Evolutionary conservation across 2,329 filamentous ascomycete genomes (phyloP).

Genomic region (Periglandula ipomoeae): DNA sequence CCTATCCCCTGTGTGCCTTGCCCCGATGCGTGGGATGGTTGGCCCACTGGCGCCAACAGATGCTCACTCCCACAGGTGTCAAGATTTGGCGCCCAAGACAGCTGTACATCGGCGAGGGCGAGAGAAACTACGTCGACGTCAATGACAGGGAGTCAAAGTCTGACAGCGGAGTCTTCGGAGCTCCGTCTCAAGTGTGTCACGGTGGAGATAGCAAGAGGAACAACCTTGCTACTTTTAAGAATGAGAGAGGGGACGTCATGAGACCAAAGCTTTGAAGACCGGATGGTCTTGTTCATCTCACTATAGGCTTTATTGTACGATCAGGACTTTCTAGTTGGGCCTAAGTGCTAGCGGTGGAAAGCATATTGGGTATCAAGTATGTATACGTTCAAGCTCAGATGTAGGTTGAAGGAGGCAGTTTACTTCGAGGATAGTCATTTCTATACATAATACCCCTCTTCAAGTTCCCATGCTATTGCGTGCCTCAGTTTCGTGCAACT

Average conservation of each 20-base stretch:
- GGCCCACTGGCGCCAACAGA: slow-evolving; percentile 42
- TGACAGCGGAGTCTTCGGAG: slow-evolving; percentile 23
- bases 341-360: no score
- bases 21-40: slow-evolving; percentile 42
- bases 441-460: no score
- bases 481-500: no score
- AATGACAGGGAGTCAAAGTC: slow-evolving; percentile 23
- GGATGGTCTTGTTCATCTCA: not conserved
- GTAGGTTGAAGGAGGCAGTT: no score
- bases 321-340: not conserved
- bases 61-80: slow-evolving; percentile 34
- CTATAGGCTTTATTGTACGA: not conserved
- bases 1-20: slow-evolving; percentile 41
- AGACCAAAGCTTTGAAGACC: slow-evolving; percentile 14
- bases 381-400: no score
- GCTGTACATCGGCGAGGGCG: slow-evolving; percentile 35
- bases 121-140: slow-evolving; percentile 34
- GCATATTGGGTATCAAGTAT: not conserved
- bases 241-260: slow-evolving; percentile 24
- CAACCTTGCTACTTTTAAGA: slow-evolving; percentile 28
- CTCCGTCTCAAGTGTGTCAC: slow-evolving; percentile 26
- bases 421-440: no score
- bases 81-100: slow-evolving; percentile 43
- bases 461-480: no score
- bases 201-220: slow-evolving; percentile 34